A percentile compares a stretch with the other conserved stretches of the same genome.
phyloP scores from a whole-genome alignment of 2,329 filamentous ascomycete genomes.

The Aspergillus quadrilineatus region DNA sequence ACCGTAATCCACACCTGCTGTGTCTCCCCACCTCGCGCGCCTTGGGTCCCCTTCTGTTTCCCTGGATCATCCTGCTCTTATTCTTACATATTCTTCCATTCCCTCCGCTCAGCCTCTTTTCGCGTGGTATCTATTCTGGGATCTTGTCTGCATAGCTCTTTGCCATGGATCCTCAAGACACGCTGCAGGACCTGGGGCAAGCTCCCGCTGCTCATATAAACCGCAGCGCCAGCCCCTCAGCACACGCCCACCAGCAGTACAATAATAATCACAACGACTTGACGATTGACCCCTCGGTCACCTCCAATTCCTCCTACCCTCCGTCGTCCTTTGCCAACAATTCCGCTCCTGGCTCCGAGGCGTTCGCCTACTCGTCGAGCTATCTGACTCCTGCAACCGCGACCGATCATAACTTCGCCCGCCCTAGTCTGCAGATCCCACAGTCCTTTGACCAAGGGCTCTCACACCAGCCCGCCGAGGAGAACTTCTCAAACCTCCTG shows the following conservation, averaged over 20 bases:
- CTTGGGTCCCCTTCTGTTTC: conserved; percentile 1
- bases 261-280: conserved; percentile 37
- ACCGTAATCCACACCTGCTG: conserved; percentile 10
- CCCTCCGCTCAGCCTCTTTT: conserved; percentile 17
- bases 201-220: conserved; percentile 38
- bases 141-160: conserved; percentile 8
- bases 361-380: conserved; percentile 36
- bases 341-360: conserved; percentile 30
- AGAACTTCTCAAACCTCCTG: conserved; percentile 41
- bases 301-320: conserved; percentile 32
- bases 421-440: conserved; percentile 33
- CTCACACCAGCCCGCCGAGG: conserved; percentile 27
- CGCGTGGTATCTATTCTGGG: conserved; percentile 26
- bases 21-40: conserved; percentile 11
- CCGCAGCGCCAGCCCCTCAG: conserved; percentile 45
- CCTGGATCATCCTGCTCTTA: conserved; percentile 8
- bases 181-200: conserved; percentile 35
- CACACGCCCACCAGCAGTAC: conserved; percentile 39
- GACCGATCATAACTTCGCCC: conserved; percentile 35
- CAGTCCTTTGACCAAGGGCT: conserved; percentile 41
- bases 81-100: conserved; percentile 12
- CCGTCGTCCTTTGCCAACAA: conserved; percentile 30
- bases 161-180: conserved; percentile 35
- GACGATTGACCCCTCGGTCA: conserved; percentile 39
- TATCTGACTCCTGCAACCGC: conserved; percentile 35